These are phyloP conservation scores for Penicillium coffeae DNA, from an alignment of 495 filamentous ascomycete species.

Conservation along the genomic window DNA sequence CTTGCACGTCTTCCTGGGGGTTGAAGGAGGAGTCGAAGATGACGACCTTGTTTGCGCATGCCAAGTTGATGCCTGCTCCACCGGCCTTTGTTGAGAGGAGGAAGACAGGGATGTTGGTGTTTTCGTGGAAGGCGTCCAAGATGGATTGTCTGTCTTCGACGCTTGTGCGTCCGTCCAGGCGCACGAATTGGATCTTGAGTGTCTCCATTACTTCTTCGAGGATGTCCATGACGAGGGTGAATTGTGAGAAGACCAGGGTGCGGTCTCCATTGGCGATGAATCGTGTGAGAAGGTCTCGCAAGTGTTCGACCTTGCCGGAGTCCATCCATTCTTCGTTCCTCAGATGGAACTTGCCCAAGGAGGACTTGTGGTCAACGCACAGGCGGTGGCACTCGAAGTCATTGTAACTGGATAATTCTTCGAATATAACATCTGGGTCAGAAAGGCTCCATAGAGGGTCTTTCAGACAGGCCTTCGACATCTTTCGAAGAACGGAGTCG, in stretches of 20 bases:
- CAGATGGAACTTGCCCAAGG: slow-evolving; percentile 66
- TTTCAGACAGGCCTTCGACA: slow-evolving; percentile 69
- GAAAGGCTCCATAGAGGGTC: slow-evolving; percentile 58
- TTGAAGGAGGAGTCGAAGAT: slow-evolving; percentile 97
- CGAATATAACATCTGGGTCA: slow-evolving; percentile 60
- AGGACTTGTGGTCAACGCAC: slow-evolving; percentile 64
- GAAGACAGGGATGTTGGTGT: slow-evolving; percentile 80
- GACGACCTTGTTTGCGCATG: slow-evolving; percentile 92
- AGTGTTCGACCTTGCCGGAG: slow-evolving; percentile 79
- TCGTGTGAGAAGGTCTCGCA: slow-evolving; percentile 64
- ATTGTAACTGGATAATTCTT: slow-evolving; percentile 67
- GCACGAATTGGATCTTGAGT: slow-evolving; percentile 67
- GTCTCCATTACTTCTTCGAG: slow-evolving; percentile 76
- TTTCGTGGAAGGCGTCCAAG: slow-evolving; percentile 71
- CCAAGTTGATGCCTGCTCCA: slow-evolving; percentile 91
- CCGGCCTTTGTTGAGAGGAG: slow-evolving; percentile 90
- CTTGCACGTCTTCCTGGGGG: slow-evolving; percentile 93
- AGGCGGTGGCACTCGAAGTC: slow-evolving; percentile 83
- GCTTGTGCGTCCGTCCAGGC: slow-evolving; percentile 79
- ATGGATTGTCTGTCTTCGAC: slow-evolving; percentile 83
- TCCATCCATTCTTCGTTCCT: slow-evolving; percentile 82
- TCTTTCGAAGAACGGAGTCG: slow-evolving; percentile 67
- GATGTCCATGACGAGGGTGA: slow-evolving; percentile 87
- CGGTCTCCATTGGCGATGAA: slow-evolving; percentile 84
- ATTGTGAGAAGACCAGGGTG: slow-evolving; percentile 85